Base-by-base conservation (phyloP, 306 rosid genomes). In the Coriaria nepalensis region DNA sequence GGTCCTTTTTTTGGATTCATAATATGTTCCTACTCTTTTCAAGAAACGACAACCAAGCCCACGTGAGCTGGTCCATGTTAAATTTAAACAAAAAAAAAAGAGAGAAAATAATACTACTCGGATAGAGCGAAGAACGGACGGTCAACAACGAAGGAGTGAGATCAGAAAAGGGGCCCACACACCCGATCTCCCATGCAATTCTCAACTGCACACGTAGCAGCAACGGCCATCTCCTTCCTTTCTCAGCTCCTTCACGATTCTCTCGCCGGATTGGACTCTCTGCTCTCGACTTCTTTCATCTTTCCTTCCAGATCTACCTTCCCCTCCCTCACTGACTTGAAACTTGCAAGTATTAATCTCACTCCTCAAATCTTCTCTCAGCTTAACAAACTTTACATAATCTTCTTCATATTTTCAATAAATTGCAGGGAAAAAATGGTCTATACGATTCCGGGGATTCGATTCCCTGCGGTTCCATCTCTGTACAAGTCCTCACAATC, bases 371-470 rank as follows among this genome's bases (percentile, higher is more conserved):
- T 43, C 47, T 13, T 8, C 15, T 0, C 2, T 53, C 13, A 7
- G 13, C n/a, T 9, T 37, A 2, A n/a, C 43, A 5, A 50, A 38
- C 9, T 6, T 7, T 38, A 6, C 4, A 38, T 6, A 10, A 7
- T 6, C 8, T 38, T 32, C 34, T 9, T 7, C 12, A 5, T n/a
- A 6, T 36, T 14, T 11, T 35, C 13, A 33, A 12, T 12, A 34
- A 40, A 48, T 34, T 41, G 5, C 35, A 13, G 7, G 8, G 3
- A 20, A 20, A 12, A 6, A 43, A 83, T 84, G 97, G 90, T 77
- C 61, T 84, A 74, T 10, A 78, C 97, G 0, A 47, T 84, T 48
- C 73, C 93, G 2, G 95, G 92, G 41, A 65, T 90, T 44, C 82
- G 87, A 37, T 71, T 81, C 62, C 84, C 92, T 9, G 67, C 55